Percentiles rank a stretch among this genome's conserved stretches.
Conservation (phyloP, 2,329 filamentous ascomycete genomes). For the Metarhizium humberi region DNA sequence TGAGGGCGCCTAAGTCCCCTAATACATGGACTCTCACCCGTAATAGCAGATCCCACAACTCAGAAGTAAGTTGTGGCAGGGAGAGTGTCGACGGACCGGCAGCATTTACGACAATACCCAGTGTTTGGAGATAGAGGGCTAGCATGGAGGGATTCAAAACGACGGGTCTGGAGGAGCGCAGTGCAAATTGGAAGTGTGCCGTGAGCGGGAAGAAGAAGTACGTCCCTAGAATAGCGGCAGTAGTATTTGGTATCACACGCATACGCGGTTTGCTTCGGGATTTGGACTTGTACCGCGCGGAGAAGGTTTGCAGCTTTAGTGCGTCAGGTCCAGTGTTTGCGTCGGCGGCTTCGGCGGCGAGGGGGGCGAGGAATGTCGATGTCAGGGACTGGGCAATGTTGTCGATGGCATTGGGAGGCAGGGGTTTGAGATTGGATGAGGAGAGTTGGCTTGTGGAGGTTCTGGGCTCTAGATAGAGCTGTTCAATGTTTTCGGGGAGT, state of each 20-base stretch:
- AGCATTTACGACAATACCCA: conserved; percentile 74
- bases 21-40: conserved; percentile 50
- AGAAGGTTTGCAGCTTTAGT: conserved; percentile 85
- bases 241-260: conserved; percentile 61
- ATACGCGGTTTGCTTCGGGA: conserved; percentile 28
- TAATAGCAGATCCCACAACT: conserved; percentile 78
- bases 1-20: conserved; percentile 57
- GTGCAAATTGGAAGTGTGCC: conserved; percentile 64
- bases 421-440: conserved; percentile 33
- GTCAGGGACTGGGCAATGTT: conserved; percentile 59
- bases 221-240: conserved; percentile 64
- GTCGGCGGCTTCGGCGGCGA: conserved; percentile 77
- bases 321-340: conserved; percentile 68
- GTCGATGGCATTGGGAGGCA: conserved; percentile 54
- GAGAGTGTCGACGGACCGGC: conserved; percentile 69
- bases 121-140: conserved; percentile 73
- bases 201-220: conserved; percentile 83
- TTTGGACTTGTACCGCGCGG: conserved; percentile 39
- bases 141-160: conserved; percentile 69
- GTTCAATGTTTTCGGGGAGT: conserved; percentile 65
- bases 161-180: conserved; percentile 43
- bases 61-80: conserved; percentile 70
- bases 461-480: conserved; percentile 47
- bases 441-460: conserved; percentile 10
- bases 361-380: conserved; percentile 65